phyloP scores from a whole-genome alignment of 805 yeast genomes.

The Ogataea paradorogensis region DNA sequence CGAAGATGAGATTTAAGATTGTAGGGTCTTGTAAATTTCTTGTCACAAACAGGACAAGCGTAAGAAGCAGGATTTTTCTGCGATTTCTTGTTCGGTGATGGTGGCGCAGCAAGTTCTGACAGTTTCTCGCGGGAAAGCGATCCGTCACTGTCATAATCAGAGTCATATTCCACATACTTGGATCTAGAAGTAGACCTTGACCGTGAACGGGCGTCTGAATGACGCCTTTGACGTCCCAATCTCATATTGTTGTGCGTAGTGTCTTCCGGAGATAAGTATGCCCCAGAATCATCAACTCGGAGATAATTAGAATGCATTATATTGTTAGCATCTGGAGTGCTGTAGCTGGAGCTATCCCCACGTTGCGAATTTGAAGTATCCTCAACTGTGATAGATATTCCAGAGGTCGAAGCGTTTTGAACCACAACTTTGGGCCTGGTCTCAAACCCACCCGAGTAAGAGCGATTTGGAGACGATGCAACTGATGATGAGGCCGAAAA shows the following conservation, averaged over 20 bases:
- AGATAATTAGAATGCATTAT: conserved; percentile 1
- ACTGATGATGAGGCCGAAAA: conserved; percentile 48
- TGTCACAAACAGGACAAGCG: conserved; percentile 81
- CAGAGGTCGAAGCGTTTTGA: conserved; percentile 20
- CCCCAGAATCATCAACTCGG: conserved; percentile 7
- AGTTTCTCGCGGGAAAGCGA: conserved; percentile 51
- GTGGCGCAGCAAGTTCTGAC: conserved; percentile 62
- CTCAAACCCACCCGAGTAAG: conserved; percentile 30
- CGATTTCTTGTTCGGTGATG: conserved; percentile 44
- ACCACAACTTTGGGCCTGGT: conserved; percentile 24
- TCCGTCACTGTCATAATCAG: conserved; percentile 30
- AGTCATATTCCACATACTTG: conserved; percentile 26
- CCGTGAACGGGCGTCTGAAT: conserved; percentile 29
- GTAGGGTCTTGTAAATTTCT: conserved; percentile 87
- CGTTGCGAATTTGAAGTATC: conserved; percentile 1
- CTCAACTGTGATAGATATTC: conserved; percentile 6
- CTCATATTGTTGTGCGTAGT: conserved; percentile 32
- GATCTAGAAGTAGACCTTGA: conserved; percentile 29
- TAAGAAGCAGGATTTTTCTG: conserved; percentile 73
- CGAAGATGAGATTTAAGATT: conserved; percentile 87
- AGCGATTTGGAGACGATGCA: conserved; percentile 35
- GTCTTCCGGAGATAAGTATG: conserved; percentile 30
- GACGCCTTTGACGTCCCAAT: conserved; percentile 39
- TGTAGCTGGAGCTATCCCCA: background rate
- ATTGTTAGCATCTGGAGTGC: conserved; percentile 7